Percentiles rank a stretch among this genome's conserved stretches.
phyloP scores from a whole-genome alignment of 1,139 yeast genomes.

The Meyerozyma carpophila region DNA sequence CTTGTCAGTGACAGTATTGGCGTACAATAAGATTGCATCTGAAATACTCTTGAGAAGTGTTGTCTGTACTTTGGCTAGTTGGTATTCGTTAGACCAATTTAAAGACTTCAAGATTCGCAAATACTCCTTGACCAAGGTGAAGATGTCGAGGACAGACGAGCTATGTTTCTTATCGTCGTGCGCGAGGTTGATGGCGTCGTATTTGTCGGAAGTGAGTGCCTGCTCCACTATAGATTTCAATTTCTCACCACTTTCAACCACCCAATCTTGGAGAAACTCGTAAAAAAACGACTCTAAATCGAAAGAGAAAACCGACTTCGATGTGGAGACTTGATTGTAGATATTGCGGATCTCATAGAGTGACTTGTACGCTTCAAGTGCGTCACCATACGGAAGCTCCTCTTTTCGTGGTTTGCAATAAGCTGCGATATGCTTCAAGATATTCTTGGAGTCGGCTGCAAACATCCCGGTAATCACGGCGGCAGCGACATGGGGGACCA shows the following conservation, averaged over 20 bases:
- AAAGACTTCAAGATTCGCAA: conserved; percentile 48
- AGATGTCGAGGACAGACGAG: conserved; percentile 63
- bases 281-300: conserved; percentile 57
- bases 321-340: conserved; percentile 42
- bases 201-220: conserved; percentile 52
- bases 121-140: conserved; percentile 57
- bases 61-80: conserved; percentile 57
- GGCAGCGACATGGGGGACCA: conserved; percentile 53
- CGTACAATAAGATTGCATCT: conserved; percentile 52
- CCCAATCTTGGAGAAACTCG: conserved; percentile 55
- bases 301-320: conserved; percentile 38
- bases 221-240: conserved; percentile 47
- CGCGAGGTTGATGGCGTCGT: conserved; percentile 47
- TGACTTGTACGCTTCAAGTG: conserved; percentile 54
- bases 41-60: conserved; percentile 56
- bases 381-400: conserved; percentile 51
- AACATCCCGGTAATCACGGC: conserved; percentile 55
- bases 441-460: conserved; percentile 58
- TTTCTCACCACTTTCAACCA: conserved; percentile 46
- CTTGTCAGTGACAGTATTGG: conserved; percentile 38
- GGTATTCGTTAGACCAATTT: conserved; percentile 59
- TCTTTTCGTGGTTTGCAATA: conserved; percentile 31
- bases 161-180: conserved; percentile 33
- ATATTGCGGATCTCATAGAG: conserved; percentile 53
- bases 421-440: conserved; percentile 51